These are phyloP conservation scores for Saitozyma sp. DNA, from an alignment of 768 basidiomycete genomes.

Conservation along the genomic window DNA sequence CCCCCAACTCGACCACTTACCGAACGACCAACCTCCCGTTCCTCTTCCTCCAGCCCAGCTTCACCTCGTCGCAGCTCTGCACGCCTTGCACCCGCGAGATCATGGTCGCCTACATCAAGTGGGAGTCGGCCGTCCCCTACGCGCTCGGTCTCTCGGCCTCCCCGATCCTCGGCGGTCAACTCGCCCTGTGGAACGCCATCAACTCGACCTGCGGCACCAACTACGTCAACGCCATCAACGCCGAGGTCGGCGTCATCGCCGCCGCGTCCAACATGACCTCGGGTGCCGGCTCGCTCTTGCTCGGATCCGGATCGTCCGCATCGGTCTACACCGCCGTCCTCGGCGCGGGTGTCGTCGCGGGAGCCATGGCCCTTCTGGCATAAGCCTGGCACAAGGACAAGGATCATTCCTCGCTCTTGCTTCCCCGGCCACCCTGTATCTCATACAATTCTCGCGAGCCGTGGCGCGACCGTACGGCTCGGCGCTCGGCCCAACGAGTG, in stretches of 20 bases:
- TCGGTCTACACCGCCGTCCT: slow-evolving; percentile 14
- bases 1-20: slow-evolving; percentile 60
- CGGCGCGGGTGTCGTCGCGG: slow-evolving; percentile 19
- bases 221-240: slow-evolving; percentile 59
- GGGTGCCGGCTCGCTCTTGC: slow-evolving; percentile 19
- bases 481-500: too few species aligned
- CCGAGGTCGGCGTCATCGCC: slow-evolving; percentile 41
- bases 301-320: slow-evolving; percentile 13
- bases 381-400: slow-evolving; percentile 1
- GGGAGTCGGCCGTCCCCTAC: slow-evolving; percentile 70
- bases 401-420: not conserved
- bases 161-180: slow-evolving; percentile 67
- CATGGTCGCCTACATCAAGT: slow-evolving; percentile 73
- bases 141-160: slow-evolving; percentile 70
- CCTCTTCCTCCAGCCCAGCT: slow-evolving; percentile 68
- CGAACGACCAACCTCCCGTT: slow-evolving; percentile 61
- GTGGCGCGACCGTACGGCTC: too few species aligned
- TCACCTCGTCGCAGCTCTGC: slow-evolving; percentile 66
- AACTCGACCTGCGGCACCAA: slow-evolving; percentile 64
- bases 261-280: slow-evolving; percentile 23
- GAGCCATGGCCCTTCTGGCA: slow-evolving; percentile 21
- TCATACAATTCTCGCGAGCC: not conserved
- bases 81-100: slow-evolving; percentile 75
- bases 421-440: not conserved
- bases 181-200: slow-evolving; percentile 65